Evolutionary conservation across 805 yeast species (phyloP).

Genomic region (Cyberlindnera galapagoensis): DNA sequence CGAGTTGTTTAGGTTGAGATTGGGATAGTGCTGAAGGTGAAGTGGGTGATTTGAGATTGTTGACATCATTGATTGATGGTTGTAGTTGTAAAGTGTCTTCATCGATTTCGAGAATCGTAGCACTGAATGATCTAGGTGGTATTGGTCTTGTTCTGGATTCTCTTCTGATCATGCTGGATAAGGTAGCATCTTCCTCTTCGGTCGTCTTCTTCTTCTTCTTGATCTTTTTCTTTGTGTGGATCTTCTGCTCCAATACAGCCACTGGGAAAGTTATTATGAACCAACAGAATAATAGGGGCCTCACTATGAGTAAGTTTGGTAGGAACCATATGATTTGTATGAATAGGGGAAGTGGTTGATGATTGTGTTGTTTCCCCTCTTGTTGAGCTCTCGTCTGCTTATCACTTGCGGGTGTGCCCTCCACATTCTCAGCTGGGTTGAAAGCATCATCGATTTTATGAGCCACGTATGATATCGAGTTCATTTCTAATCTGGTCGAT

Average conservation of each 20-base stretch:
- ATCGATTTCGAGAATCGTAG: constrained; percentile 18
- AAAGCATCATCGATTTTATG: constrained; percentile 21
- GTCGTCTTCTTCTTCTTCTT: constrained; percentile 1
- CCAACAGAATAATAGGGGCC: constrained; percentile 46
- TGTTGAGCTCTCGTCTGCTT: not conserved
- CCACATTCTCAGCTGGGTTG: constrained; percentile 5
- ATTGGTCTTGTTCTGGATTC: constrained; percentile 2
- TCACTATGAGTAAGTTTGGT: constrained; percentile 44
- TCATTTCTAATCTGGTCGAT: constrained; percentile 11
- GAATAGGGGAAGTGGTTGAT: constrained; percentile 17
- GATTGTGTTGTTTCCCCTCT: not conserved
- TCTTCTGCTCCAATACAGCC: constrained; percentile 29
- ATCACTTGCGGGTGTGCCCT: not conserved
- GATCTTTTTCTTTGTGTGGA: not conserved
- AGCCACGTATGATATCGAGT: constrained; percentile 24
- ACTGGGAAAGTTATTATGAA: constrained; percentile 52
- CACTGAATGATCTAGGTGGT: constrained; percentile 1
- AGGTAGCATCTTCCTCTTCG: constrained; percentile 2
- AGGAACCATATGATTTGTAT: constrained; percentile 33
- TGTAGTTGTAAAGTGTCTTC: constrained; percentile 16
- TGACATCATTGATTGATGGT: constrained; percentile 2
- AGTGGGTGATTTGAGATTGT: constrained; percentile 20
- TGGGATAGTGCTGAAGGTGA: constrained; percentile 18
- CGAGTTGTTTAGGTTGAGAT: constrained; percentile 9
- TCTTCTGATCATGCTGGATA: too few relatives aligned